Evolutionary conservation across 1,139 yeast genomes (phyloP), one percentile per base, ranked within the genome.

Genomic region (Pichia sp.): DNA sequence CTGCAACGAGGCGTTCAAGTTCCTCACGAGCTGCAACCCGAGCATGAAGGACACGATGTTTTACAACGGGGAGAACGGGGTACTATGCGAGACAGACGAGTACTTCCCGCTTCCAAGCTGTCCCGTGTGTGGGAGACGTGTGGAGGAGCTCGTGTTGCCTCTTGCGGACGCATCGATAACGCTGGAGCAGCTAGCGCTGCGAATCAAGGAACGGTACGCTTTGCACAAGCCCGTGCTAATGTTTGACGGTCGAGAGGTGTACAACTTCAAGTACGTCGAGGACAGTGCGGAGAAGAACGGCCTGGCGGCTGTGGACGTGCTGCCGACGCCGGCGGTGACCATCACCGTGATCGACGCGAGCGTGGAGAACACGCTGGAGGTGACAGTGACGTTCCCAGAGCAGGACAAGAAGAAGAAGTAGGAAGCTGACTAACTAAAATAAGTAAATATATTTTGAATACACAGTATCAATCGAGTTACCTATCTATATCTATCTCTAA

Each of bases 1-100:
- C 68, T 88, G 96, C 65, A 87, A 87, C 63, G 97, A 92, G 67
- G 91, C 88, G 1, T 81, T 90, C 69, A 92, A 92, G 66, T 74
- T 90, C 30, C 76, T 87, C 31, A 84, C 96, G 0, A 79, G 83
- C 52, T 74, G 82, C 56, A 85, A 84, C 63, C 92, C 91, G 0
- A 76, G 77, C 42, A 72, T 90, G 62, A 81, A 84, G 61, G 92
- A 91, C 69, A 88, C 88, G 67, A 85, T 90, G 89, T 87, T 87
- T 84, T 89, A 89, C 65, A 67, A 67, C 54, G 71, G 71, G 1
- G 66, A 63, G 49, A 56, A 53, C 40, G 70, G 69, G 2, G 61
- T 64, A 6, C 64, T 65, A 12, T 63, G 63, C 40, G 66, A 61
- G 27, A 58, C 60, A 30, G 67, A 66, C 48, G 59, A 60, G 27